Conservation (phyloP, 805 yeast genomes). For the Saccharomycopsis sp. region DNA sequence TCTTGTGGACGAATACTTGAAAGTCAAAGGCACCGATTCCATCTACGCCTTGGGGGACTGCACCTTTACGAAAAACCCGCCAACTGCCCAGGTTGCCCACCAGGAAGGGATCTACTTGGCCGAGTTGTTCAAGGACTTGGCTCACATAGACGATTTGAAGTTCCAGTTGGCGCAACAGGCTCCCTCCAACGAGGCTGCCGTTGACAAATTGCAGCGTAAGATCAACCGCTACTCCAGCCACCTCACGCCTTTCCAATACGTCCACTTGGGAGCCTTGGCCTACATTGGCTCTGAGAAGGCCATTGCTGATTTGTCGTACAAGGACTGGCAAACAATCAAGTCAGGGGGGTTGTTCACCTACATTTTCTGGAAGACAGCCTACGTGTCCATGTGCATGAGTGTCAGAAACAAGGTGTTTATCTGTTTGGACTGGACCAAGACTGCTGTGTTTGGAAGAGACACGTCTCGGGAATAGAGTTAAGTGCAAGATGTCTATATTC, state of each 20-base stretch:
- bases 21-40: conserved; percentile 72
- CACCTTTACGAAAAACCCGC: conserved; percentile 79
- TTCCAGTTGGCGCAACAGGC: conserved; percentile 33
- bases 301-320: conserved; percentile 81
- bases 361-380: conserved; percentile 92
- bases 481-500: not conserved
- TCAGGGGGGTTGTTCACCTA: conserved; percentile 83
- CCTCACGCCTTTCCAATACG: conserved; percentile 63
- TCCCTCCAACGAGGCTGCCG: conserved; percentile 36
- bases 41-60: conserved; percentile 93
- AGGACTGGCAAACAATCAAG: conserved; percentile 71
- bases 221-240: conserved; percentile 27
- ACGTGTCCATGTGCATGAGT: conserved; percentile 86
- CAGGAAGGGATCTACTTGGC: conserved; percentile 88
- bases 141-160: conserved; percentile 54
- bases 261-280: conserved; percentile 89
- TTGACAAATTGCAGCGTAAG: conserved; percentile 37
- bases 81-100: conserved; percentile 96
- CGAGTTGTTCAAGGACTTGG: conserved; percentile 55
- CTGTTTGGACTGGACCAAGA: conserved; percentile 83
- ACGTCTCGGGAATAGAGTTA: conserved; percentile 13
- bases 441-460: conserved; percentile 86
- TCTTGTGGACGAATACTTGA: conserved; percentile 73
- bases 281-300: conserved; percentile 92
- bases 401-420: conserved; percentile 84